Evolutionary conservation across 495 filamentous ascomycete species (phyloP), one percentile per base, ranked within the genome.

Genomic region (Talaromyces thailandensis): DNA sequence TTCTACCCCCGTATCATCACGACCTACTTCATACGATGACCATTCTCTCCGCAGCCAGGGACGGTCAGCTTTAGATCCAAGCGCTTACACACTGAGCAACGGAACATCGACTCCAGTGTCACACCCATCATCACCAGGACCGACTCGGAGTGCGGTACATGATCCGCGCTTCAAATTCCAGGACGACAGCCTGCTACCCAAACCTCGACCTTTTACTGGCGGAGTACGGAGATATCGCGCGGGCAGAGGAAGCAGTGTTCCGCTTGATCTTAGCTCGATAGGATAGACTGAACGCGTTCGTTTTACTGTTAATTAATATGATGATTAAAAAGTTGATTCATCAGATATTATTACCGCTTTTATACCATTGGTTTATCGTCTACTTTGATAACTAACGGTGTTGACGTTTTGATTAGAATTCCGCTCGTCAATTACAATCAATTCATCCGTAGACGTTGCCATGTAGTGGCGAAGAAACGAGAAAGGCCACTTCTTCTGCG

Each of bases 221-320:
- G 85, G 79, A 29, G 72, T 77, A 35, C 90, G 89, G 69, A 82
- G 84, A 66, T 98, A 98, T 75, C 81, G 93, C 45, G 94, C 93
- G 26, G 94, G 94, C 8, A 82, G 93, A 70, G 93, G 91, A 24
- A 96, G 91, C 74, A 96, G 89, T 77, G 92, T 98, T 45, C 94
- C 94, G 45, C 80, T 98, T 68, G 90, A 98, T 77, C 75, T 98
- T 69, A 83, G 78, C 63, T 63, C 62, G 25, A 48, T 66, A 57
- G 55, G 62, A 40, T 63, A 57, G 35, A 32, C 25, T 2, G 29
- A 11, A 32, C 18, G 55, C 26, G 29, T 26, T 62, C 8, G 5
- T 40, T 63, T 26, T 51, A 23, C 9, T 28, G 16, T 51, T 52
- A 43, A 50, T 14, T 40, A 5, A 16, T 16, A 16, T 40, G 35